Evolutionary conservation across 768 basidiomycete genomes (phyloP).

Genomic region (Lenzites betulinus): DNA sequence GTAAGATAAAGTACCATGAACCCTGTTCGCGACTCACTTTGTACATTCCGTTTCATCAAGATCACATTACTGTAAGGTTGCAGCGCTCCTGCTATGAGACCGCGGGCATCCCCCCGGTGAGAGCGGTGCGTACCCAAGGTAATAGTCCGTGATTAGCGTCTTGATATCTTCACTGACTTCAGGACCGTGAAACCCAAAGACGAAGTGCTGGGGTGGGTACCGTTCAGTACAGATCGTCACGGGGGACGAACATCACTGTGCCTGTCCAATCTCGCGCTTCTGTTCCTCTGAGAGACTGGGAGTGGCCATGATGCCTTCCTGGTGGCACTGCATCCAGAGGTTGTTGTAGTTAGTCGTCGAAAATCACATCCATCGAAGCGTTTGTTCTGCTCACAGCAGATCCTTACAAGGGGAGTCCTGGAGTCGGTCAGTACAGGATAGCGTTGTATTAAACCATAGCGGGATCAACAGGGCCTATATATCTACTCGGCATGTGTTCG

Average conservation of each 20-base stretch:
- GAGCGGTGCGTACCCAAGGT: constrained; percentile 46
- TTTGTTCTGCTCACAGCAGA: too few relatives aligned
- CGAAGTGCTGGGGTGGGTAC: constrained; percentile 54
- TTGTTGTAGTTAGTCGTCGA: too few relatives aligned
- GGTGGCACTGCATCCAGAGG: not conserved
- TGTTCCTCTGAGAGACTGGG: constrained; percentile 22
- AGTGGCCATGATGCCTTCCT: constrained; percentile 7
- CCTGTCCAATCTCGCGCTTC: constrained; percentile 35
- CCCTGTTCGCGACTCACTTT: constrained; percentile 37
- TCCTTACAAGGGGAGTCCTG: too few relatives aligned
- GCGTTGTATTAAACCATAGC: too few relatives aligned
- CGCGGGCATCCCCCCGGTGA: not conserved
- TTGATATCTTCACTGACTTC: constrained; percentile 52
- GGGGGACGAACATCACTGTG: not conserved
- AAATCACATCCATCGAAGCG: too few relatives aligned
- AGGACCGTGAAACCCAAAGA: constrained; percentile 68
- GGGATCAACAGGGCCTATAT: too few relatives aligned
- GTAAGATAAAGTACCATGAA: not conserved
- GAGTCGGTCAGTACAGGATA: too few relatives aligned
- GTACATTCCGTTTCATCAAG: constrained; percentile 67
- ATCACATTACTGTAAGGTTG: constrained; percentile 49
- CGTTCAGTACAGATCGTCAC: not conserved
- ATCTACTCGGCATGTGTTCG: too few relatives aligned
- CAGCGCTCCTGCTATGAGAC: not conserved
- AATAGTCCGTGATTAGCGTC: constrained; percentile 60